phyloP scores from a whole-genome alignment of 345 rosid species.

The Boechera divaricarpa region DNA sequence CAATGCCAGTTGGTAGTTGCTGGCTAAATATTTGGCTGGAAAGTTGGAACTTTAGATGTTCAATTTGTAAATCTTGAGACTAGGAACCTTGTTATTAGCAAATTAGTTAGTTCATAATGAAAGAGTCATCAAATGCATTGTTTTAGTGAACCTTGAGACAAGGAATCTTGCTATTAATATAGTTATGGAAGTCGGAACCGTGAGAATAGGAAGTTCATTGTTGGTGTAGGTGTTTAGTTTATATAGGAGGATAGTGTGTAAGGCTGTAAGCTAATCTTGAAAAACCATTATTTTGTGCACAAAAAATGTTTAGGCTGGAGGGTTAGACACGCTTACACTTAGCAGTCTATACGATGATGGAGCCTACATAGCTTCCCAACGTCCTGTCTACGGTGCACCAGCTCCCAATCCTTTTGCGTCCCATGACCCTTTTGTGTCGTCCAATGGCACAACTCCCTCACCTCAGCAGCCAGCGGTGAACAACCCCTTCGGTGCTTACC shows the following conservation, averaged over 20 bases:
- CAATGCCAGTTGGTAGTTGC: neutral
- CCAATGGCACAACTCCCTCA: slow-evolving; percentile 54
- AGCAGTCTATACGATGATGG: slow-evolving; percentile 86
- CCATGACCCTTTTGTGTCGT: slow-evolving; percentile 71
- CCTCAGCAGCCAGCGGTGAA: slow-evolving; percentile 49
- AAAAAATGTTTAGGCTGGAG: slow-evolving; percentile 73
- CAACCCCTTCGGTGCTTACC: slow-evolving; percentile 82
- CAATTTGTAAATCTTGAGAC: neutral
- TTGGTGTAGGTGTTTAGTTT: neutral
- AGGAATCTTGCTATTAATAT: neutral
- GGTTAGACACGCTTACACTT: slow-evolving; percentile 85
- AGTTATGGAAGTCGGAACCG: neutral
- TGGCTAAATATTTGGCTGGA: neutral
- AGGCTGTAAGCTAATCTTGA: neutral
- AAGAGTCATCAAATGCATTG: neutral
- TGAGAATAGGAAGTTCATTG: slow-evolving; percentile 10
- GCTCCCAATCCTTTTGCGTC: slow-evolving; percentile 93
- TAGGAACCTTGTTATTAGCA: neutral
- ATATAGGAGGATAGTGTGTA: neutral
- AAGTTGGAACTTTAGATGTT: neutral
- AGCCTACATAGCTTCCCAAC: slow-evolving; percentile 86
- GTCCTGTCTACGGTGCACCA: slow-evolving; percentile 75
- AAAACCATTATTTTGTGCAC: neutral
- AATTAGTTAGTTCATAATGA: neutral
- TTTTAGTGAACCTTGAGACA: neutral